Conservation (phyloP, 2,329 filamentous ascomycete species). For the Helotiales sp. region DNA sequence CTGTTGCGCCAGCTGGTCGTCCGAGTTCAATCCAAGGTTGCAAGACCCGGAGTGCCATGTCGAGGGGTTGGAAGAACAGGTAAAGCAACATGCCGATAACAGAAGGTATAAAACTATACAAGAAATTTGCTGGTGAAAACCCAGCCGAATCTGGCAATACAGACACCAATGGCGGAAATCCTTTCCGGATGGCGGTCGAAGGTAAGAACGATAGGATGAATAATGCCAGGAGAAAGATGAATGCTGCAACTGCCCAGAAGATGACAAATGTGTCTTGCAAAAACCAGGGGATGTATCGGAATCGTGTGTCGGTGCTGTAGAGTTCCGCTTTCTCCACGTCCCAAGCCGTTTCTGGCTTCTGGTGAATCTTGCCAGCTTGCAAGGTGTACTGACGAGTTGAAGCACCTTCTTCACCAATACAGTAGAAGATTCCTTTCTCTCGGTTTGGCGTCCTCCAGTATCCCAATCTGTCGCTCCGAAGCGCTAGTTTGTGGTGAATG, state of each 20-base stretch:
- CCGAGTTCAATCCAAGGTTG: constrained; percentile 72
- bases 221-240: constrained; percentile 70
- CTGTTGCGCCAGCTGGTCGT: constrained; percentile 61
- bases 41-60: constrained; percentile 67
- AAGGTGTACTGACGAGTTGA: constrained; percentile 56
- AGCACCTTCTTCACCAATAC: constrained; percentile 69
- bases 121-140: constrained; percentile 86
- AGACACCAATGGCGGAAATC: constrained; percentile 73
- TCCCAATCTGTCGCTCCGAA: constrained; percentile 74
- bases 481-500: constrained; percentile 58
- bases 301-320: constrained; percentile 51
- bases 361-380: constrained; percentile 53
- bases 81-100: constrained; percentile 70
- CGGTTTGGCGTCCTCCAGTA: constrained; percentile 79
- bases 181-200: constrained; percentile 64
- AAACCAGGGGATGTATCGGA: constrained; percentile 78
- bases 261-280: constrained; percentile 70
- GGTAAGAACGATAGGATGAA: constrained; percentile 80
- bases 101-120: constrained; percentile 79
- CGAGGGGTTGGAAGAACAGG: constrained; percentile 69
- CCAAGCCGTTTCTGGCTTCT: constrained; percentile 38
- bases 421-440: constrained; percentile 72
- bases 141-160: constrained; percentile 64
- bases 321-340: constrained; percentile 37
- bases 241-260: constrained; percentile 64